Conservation (phyloP, 768 basidiomycete genomes). For the Termitomyces sp. region DNA sequence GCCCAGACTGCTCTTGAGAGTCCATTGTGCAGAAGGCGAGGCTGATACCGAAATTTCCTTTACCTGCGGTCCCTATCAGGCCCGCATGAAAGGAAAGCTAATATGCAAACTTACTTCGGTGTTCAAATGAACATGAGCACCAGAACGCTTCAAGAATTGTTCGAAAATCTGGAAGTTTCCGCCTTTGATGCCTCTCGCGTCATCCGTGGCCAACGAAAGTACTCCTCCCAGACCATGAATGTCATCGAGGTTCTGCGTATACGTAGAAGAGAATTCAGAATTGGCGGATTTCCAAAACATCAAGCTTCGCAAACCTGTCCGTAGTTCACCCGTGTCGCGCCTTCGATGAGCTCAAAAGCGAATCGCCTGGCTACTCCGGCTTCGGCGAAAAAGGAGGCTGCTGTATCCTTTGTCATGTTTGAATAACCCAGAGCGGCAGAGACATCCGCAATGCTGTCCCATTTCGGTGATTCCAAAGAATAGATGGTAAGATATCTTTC, state of each 20-base stretch:
- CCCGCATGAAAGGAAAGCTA: background rate
- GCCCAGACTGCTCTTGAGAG: constrained; percentile 46
- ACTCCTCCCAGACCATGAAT: constrained; percentile 80
- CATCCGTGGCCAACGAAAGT: constrained; percentile 66
- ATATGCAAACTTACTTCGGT: constrained; percentile 49
- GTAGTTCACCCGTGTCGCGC: constrained; percentile 81
- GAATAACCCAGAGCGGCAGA: constrained; percentile 51
- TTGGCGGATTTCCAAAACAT: background rate
- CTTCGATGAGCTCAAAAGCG: constrained; percentile 73
- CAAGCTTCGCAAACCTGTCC: constrained; percentile 49
- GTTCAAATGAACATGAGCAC: constrained; percentile 67
- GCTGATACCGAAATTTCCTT: constrained; percentile 44
- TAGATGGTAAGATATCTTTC: constrained; percentile 57
- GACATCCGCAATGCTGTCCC: constrained; percentile 59
- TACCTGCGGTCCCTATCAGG: constrained; percentile 37
- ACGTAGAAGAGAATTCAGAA: constrained; percentile 1
- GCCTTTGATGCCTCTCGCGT: constrained; percentile 63
- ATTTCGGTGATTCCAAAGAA: constrained; percentile 48
- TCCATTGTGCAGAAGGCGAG: constrained; percentile 47
- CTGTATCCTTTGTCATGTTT: constrained; percentile 45
- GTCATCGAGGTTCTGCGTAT: constrained; percentile 51
- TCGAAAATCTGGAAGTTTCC: constrained; percentile 89
- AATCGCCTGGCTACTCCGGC: constrained; percentile 58
- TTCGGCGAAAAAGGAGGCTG: constrained; percentile 51
- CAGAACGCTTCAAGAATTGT: constrained; percentile 67